Evolutionary conservation across 805 yeast species (phyloP).

Genomic region (Metschnikowia borealis): DNA sequence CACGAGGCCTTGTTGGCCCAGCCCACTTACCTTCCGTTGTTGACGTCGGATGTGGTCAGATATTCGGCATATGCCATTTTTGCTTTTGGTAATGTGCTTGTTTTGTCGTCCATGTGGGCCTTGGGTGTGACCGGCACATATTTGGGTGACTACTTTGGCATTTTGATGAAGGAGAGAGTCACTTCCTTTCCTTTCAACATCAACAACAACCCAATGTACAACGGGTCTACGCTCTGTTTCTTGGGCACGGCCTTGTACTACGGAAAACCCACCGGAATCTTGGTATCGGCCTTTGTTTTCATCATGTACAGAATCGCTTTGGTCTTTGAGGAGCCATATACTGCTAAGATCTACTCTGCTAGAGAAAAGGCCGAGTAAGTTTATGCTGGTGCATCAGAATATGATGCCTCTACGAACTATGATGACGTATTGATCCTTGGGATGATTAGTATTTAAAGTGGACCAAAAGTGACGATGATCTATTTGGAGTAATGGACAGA

Average conservation of each 20-base stretch:
- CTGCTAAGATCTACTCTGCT: slow-evolving; percentile 83
- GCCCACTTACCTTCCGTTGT: slow-evolving; percentile 56
- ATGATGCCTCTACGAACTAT: too few relatives aligned
- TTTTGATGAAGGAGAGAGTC: slow-evolving; percentile 85
- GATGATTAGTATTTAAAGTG: too few relatives aligned
- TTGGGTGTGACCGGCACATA: slow-evolving; percentile 96
- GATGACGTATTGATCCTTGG: too few relatives aligned
- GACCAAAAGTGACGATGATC: too few relatives aligned
- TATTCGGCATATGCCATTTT: slow-evolving; percentile 55
- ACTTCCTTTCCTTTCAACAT: slow-evolving; percentile 91
- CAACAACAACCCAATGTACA: slow-evolving; percentile 93
- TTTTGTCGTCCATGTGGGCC: slow-evolving; percentile 81
- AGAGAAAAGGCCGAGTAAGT: slow-evolving; percentile 36
- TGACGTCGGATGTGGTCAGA: slow-evolving; percentile 35
- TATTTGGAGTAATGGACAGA: too few relatives aligned
- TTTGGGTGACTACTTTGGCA: slow-evolving; percentile 95
- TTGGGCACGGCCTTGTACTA: slow-evolving; percentile 85
- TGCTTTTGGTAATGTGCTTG: slow-evolving; percentile 74
- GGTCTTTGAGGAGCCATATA: slow-evolving; percentile 92
- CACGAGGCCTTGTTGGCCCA: slow-evolving; percentile 70
- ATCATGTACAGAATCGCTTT: slow-evolving; percentile 82
- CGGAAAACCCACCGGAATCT: slow-evolving; percentile 86
- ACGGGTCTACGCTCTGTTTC: slow-evolving; percentile 86
- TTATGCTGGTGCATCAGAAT: neutral
- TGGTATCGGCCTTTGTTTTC: slow-evolving; percentile 67